Conservation (phyloP, 208 protist genomes). For the Trypanosoma rangeli region DNA sequence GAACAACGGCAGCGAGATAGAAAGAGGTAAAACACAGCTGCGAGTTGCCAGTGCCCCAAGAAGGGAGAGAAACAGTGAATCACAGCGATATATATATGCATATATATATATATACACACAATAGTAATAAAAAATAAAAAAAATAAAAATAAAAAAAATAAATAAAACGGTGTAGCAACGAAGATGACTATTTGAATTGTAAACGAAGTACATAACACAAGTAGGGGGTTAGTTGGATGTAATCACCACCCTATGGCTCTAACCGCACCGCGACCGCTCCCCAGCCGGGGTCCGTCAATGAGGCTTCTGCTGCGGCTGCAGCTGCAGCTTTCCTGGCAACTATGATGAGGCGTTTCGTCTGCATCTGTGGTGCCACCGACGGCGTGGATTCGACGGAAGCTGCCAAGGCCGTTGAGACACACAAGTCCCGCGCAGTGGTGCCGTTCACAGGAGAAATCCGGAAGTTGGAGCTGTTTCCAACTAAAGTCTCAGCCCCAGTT, state of each 20-base stretch:
- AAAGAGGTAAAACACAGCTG: no score
- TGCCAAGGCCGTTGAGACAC: neutral
- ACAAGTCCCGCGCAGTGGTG: neutral
- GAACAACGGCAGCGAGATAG: constrained; percentile 5
- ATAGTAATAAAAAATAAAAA: neutral
- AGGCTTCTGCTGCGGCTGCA: neutral
- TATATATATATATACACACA: constrained; percentile 16
- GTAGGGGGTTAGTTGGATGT: neutral
- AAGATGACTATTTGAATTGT: neutral
- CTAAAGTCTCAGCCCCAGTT: neutral
- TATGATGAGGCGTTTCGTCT: neutral
- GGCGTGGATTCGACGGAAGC: neutral
- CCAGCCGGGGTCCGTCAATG: constrained; percentile 14
- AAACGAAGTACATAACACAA: neutral
- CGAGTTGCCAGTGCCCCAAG: no score
- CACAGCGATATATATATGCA: constrained; percentile 5
- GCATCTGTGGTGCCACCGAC: neutral
- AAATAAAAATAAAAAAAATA: neutral
- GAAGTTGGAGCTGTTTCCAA: neutral
- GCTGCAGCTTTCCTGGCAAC: neutral
- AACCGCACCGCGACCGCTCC: constrained; percentile 1
- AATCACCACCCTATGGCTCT: neutral
- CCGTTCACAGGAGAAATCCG: neutral
- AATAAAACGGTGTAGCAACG: neutral
- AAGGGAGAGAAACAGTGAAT: neutral